Conservation (phyloP, 2,329 filamentous ascomycete genomes). For the Fusarium tanahbumbuense region DNA sequence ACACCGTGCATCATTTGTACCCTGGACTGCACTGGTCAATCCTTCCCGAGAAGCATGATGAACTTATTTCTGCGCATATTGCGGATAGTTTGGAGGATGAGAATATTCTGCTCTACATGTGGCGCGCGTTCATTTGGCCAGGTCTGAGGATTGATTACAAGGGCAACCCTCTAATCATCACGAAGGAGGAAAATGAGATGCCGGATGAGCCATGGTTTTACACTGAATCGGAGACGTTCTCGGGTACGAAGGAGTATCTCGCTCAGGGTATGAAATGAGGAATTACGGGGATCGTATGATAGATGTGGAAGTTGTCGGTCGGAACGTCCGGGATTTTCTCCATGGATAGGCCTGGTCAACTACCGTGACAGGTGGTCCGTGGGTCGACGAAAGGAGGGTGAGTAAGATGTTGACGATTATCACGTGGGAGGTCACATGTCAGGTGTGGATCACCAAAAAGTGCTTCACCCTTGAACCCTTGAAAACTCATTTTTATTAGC, state of each 20-base stretch:
- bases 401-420: neutral
- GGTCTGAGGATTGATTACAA: slow-evolving; percentile 21
- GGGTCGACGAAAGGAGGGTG: too few species aligned
- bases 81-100: slow-evolving; percentile 4
- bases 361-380: neutral
- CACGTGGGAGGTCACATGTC: slow-evolving; percentile 11
- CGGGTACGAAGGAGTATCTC: slow-evolving; percentile 17
- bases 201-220: slow-evolving; percentile 24
- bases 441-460: neutral
- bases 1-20: slow-evolving; percentile 21
- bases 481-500: neutral
- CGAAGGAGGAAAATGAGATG: slow-evolving; percentile 26
- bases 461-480: neutral
- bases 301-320: too few species aligned
- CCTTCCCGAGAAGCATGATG: slow-evolving; percentile 8
- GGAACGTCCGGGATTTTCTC: neutral
- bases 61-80: slow-evolving; percentile 5
- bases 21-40: slow-evolving; percentile 22
- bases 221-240: neutral
- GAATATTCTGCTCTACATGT: slow-evolving; percentile 14
- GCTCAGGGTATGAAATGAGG: slow-evolving; percentile 15
- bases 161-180: neutral
- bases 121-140: slow-evolving; percentile 11
- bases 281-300: too few species aligned
- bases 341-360: neutral